Conservation (phyloP, 2,329 filamentous ascomycete genomes). For the Colletotrichum siamense region DNA sequence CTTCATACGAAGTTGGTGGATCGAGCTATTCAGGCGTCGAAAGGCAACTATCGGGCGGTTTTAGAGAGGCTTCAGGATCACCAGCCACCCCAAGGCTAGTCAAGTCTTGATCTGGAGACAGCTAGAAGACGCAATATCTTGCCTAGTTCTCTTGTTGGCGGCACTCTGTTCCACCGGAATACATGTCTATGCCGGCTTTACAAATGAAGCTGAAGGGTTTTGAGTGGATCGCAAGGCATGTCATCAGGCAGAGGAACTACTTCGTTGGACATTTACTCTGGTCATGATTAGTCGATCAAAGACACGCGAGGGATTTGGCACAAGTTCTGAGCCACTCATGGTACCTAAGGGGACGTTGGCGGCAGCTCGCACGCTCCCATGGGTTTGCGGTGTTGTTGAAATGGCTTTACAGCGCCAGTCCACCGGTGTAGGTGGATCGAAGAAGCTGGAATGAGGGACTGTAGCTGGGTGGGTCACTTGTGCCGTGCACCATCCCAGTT, state of each 20-base stretch:
- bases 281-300: neutral
- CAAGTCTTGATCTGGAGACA: neutral
- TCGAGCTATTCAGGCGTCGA: constrained; percentile 46
- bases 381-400: neutral
- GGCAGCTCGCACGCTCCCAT: neutral
- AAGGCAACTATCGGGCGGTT: constrained; percentile 30
- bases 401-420: neutral
- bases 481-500: neutral
- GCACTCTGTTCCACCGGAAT: neutral
- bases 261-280: neutral
- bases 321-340: neutral
- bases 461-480: neutral
- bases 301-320: neutral
- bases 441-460: neutral
- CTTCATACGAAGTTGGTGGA: constrained; percentile 40
- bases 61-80: constrained; percentile 13
- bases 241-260: neutral
- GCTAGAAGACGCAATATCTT: neutral
- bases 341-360: neutral
- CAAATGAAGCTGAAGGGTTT: neutral
- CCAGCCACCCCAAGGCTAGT: neutral
- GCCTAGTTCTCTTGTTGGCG: neutral
- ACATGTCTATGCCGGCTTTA: neutral
- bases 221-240: neutral
- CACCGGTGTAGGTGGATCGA: neutral